Conservation (phyloP, 2,329 filamentous ascomycete species). For the Pestalotiopsis sp. region DNA sequence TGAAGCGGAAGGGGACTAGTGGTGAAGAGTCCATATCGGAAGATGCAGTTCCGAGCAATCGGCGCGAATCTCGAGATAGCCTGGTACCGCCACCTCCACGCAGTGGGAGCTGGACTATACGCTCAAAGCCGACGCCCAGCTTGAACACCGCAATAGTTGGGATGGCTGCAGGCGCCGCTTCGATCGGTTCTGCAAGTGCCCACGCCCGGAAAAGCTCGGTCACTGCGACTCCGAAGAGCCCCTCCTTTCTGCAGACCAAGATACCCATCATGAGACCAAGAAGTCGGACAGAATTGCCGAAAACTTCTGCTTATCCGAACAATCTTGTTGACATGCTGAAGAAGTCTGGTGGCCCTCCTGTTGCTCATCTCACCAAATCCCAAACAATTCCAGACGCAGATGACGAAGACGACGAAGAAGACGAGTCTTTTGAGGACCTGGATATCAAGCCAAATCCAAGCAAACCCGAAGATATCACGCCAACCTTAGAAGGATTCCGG, state of each 20-base stretch:
- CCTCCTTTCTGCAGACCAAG: slow-evolving; percentile 41
- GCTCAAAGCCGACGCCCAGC: slow-evolving; percentile 54
- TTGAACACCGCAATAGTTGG: slow-evolving; percentile 61
- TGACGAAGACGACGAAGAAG: slow-evolving; percentile 63
- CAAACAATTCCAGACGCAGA: slow-evolving; percentile 48
- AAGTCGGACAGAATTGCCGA: slow-evolving; percentile 57
- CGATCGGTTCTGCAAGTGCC: slow-evolving; percentile 49
- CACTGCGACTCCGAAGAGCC: slow-evolving; percentile 56
- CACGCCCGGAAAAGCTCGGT: slow-evolving; percentile 64
- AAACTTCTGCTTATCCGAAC: slow-evolving; percentile 39
- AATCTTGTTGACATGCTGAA: slow-evolving; percentile 54
- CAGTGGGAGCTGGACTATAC: slow-evolving; percentile 49
- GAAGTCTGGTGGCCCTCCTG: slow-evolving; percentile 55
- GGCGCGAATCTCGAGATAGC: slow-evolving; percentile 46
- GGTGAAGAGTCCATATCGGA: slow-evolving; percentile 8
- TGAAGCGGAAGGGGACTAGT: slow-evolving; percentile 27
- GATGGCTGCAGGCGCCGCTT: slow-evolving; percentile 56
- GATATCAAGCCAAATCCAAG: slow-evolving; percentile 64
- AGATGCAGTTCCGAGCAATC: slow-evolving; percentile 23
- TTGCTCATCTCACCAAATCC: slow-evolving; percentile 46
- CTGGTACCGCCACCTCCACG: slow-evolving; percentile 51
- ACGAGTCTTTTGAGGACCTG: slow-evolving; percentile 55
- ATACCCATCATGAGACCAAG: slow-evolving; percentile 54
- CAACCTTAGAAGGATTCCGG: slow-evolving; percentile 76
- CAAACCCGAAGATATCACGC: slow-evolving; percentile 67